phyloP scores from a whole-genome alignment of 805 yeast species.

The Sporopachydermia lactativora region DNA sequence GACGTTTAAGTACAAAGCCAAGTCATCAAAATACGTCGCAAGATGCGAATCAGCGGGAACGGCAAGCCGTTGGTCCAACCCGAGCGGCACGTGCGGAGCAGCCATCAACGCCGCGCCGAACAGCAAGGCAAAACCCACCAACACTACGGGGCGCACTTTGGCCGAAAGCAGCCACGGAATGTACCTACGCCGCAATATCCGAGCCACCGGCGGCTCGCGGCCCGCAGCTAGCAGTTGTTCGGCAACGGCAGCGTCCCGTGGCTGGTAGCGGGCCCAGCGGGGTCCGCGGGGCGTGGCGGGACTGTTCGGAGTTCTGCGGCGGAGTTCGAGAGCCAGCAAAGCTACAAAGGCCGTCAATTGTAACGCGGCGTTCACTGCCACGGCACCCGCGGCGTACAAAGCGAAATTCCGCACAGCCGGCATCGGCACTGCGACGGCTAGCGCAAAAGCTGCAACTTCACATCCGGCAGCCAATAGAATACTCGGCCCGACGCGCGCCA shows the following conservation, averaged over 20 bases:
- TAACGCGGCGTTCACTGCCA: conserved; percentile 56
- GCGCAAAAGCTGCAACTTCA: conserved; percentile 64
- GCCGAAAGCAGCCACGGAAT: conserved; percentile 45
- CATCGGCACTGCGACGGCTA: conserved; percentile 79
- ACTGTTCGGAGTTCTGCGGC: no score
- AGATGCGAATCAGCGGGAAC: conserved; percentile 74
- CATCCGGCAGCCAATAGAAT: conserved; percentile 64
- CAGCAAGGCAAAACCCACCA: conserved; percentile 44
- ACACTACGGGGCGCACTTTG: conserved; percentile 30
- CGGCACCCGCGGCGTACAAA: conserved; percentile 76
- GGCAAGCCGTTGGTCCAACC: conserved; percentile 83
- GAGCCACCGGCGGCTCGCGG: conserved; percentile 23
- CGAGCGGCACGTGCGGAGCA: conserved; percentile 57
- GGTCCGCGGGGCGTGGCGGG: conserved; percentile 43
- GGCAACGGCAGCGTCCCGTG: conserved; percentile 2
- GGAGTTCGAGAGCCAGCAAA: conserved; percentile 52
- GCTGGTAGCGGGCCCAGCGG: conserved; percentile 13
- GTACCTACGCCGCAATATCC: conserved; percentile 31
- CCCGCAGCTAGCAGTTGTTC: conserved; percentile 1
- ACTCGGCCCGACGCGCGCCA: conserved; percentile 76
- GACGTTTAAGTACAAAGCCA: conserved; percentile 57
- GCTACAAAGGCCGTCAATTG: conserved; percentile 78
- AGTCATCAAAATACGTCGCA: conserved; percentile 65
- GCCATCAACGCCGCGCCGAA: conserved; percentile 54
- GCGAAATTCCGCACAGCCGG: conserved; percentile 96